A percentile compares a stretch with the other conserved stretches of the same genome.
Evolutionary conservation across 345 rosid genomes (phyloP).

Genomic region (Syzygium aromaticum): DNA sequence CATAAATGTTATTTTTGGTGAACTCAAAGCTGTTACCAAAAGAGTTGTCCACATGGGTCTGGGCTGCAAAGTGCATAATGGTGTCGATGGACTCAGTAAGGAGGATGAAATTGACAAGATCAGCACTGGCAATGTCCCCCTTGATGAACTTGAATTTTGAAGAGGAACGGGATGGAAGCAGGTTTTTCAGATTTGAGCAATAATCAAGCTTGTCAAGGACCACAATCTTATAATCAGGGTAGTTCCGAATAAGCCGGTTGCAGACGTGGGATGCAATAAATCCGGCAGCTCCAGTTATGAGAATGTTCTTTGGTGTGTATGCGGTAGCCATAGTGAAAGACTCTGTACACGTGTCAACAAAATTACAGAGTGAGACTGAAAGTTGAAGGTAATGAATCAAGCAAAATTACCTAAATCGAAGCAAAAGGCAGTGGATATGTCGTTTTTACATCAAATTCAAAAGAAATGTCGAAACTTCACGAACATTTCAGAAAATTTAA

Average conservation of each 20-base stretch:
- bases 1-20: slow-evolving; percentile 41
- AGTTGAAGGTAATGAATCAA: not conserved
- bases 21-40: slow-evolving; percentile 47
- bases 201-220: slow-evolving; percentile 45
- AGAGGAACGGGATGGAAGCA: slow-evolving; percentile 26
- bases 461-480: not conserved
- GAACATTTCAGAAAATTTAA: not conserved
- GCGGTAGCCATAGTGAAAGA: slow-evolving; percentile 1
- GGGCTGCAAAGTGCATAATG: slow-evolving; percentile 47
- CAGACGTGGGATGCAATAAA: slow-evolving; percentile 48
- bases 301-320: slow-evolving; percentile 33
- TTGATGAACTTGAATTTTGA: slow-evolving; percentile 36
- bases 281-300: slow-evolving; percentile 43
- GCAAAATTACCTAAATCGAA: not conserved
- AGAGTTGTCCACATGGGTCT: slow-evolving; percentile 41
- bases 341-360: not conserved
- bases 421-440: not conserved
- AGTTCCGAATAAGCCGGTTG: slow-evolving; percentile 38
- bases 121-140: slow-evolving; percentile 43
- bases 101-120: slow-evolving; percentile 43
- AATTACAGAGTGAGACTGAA: not conserved
- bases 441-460: not conserved
- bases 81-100: slow-evolving; percentile 40
- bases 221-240: slow-evolving; percentile 38
- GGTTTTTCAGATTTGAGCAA: slow-evolving; percentile 38